Percentiles rank a stretch among this genome's conserved stretches.
Conservation (phyloP, 2,329 filamentous ascomycete species). For the Aspergillus ochraceus region DNA sequence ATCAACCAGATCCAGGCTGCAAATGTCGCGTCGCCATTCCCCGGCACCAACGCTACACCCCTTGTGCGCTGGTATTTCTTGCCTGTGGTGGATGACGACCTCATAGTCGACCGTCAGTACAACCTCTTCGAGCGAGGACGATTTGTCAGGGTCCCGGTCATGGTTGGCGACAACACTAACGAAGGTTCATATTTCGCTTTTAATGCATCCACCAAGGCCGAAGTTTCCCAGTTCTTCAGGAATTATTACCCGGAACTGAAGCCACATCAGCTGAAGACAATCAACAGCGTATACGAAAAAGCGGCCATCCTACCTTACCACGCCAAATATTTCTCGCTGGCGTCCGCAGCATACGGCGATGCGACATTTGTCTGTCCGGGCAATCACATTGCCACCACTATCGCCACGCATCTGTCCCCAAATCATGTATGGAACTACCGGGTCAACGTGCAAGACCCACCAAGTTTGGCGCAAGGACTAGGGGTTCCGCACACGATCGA, state of each 20-base stretch:
- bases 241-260: background rate
- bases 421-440: conserved; percentile 48
- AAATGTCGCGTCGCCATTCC: background rate
- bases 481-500: conserved; percentile 39
- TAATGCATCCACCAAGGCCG: background rate
- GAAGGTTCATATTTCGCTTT: background rate
- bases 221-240: background rate
- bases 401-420: conserved; percentile 23
- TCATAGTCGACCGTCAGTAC: background rate
- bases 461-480: conserved; percentile 34
- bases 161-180: background rate
- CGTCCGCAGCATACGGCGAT: conserved; percentile 40
- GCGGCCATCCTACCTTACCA: background rate
- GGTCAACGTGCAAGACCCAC: conserved; percentile 45
- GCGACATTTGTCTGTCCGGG: conserved; percentile 49
- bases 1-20: background rate
- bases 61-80: background rate
- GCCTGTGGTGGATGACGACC: background rate
- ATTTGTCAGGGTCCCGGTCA: background rate
- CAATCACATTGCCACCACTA: conserved; percentile 39
- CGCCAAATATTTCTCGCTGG: background rate
- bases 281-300: background rate
- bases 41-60: background rate
- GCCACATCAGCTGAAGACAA: background rate
- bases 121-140: background rate